Conservation (phyloP, 1,284 basidiomycete genomes). For the Malassezia globosa region DNA sequence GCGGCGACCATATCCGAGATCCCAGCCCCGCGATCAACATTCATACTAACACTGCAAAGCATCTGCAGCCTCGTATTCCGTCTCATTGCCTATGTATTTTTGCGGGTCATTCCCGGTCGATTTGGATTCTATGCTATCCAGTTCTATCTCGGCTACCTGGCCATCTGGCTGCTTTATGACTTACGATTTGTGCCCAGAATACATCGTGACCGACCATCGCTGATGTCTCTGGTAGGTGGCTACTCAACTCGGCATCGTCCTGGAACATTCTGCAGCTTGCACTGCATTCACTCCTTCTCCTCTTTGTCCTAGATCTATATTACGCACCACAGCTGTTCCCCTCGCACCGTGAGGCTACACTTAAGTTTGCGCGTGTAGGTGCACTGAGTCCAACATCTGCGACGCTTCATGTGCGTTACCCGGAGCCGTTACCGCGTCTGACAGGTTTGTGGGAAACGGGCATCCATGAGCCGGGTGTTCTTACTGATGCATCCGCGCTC, state of each 20-base stretch:
- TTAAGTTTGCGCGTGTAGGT: constrained; percentile 39
- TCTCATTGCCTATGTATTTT: constrained; percentile 29
- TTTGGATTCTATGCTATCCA: constrained; percentile 10
- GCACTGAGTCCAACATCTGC: constrained; percentile 32
- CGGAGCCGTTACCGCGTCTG: constrained; percentile 30
- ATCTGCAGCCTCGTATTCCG: constrained; percentile 30
- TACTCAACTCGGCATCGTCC: constrained; percentile 27
- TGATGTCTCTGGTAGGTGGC: constrained; percentile 17
- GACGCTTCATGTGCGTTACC: constrained; percentile 40
- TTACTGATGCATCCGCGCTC: constrained; percentile 19
- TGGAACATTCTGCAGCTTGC: constrained; percentile 27
- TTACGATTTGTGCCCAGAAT: constrained; percentile 16
- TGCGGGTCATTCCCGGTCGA: constrained; percentile 35
- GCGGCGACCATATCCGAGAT: too few relatives aligned
- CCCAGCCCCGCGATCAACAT: not conserved
- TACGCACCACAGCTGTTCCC: constrained; percentile 42
- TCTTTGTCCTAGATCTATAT: constrained; percentile 38
- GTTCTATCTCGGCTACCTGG: constrained; percentile 16
- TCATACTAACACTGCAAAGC: constrained; percentile 18
- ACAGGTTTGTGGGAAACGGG: constrained; percentile 27
- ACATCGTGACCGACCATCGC: not conserved
- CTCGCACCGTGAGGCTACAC: constrained; percentile 39
- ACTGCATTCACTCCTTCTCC: constrained; percentile 31
- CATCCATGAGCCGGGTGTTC: constrained; percentile 12
- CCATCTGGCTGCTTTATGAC: constrained; percentile 27